These are phyloP conservation scores for Thalassiosira hispida DNA, from an alignment of 352 stramenopile species.

Conservation along the genomic window DNA sequence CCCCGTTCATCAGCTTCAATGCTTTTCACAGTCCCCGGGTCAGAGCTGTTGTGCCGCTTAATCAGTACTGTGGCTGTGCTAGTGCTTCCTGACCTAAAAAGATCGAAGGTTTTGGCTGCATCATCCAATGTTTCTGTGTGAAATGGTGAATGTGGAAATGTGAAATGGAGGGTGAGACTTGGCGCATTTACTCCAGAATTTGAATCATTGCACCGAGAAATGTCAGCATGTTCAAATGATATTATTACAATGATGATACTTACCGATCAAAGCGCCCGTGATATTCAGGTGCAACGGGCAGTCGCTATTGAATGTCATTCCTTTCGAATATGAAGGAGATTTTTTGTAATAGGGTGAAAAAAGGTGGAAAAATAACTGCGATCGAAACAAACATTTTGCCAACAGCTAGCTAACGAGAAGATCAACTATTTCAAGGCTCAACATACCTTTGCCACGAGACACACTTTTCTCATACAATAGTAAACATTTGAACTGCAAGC, in stretches of 20 bases:
- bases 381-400: no score
- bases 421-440: no score
- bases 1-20: slow-evolving; percentile 30
- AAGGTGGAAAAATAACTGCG: no score
- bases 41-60: slow-evolving; percentile 2
- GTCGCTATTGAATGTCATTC: slow-evolving; percentile 80
- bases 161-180: slow-evolving; percentile 3
- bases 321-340: no score
- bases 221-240: slow-evolving; percentile 36
- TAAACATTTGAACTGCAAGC: slow-evolving; percentile 73
- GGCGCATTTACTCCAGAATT: no score
- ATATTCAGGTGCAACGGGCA: slow-evolving; percentile 87
- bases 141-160: slow-evolving; percentile 2
- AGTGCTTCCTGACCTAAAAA: slow-evolving; percentile 26
- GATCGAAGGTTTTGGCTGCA: slow-evolving; percentile 53
- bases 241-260: slow-evolving; percentile 6
- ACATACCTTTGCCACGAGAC: no score
- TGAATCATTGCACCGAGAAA: no score
- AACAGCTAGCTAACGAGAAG: no score
- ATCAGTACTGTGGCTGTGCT: background rate
- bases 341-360: no score
- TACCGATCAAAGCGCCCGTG: slow-evolving; percentile 78
- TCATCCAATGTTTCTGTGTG: slow-evolving; percentile 62
- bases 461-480: slow-evolving; percentile 80
- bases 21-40: slow-evolving; percentile 17